A percentile compares a stretch with the other conserved stretches of the same genome.
Conservation (phyloP, 225 moss, liverwort and hornwort genomes). For the Pseudisothecium myosuroides region DNA sequence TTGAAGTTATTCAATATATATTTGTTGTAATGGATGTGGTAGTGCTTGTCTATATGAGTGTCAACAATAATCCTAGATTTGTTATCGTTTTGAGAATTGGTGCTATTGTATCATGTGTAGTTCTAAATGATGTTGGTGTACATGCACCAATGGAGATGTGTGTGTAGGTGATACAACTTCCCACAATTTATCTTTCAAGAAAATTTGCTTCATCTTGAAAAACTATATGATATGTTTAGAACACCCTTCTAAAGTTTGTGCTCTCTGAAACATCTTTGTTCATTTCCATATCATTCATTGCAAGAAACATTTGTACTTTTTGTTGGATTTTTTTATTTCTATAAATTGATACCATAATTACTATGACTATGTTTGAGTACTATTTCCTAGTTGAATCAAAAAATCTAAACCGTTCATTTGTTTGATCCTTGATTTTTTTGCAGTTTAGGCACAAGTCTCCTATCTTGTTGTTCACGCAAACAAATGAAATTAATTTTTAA, state of each 20-base stretch:
- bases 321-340: background rate
- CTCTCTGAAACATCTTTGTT: background rate
- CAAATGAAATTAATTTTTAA: background rate
- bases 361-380: background rate
- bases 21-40: accelerated
- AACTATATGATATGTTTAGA: accelerated
- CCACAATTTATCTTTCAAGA: background rate
- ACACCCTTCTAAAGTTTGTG: background rate
- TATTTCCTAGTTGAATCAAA: background rate
- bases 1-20: background rate
- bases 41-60: accelerated
- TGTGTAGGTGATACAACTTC: background rate
- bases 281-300: background rate
- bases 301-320: background rate
- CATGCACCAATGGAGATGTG: background rate
- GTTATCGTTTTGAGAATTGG: accelerated
- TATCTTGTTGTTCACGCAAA: background rate
- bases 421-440: background rate
- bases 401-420: background rate
- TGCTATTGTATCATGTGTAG: accelerated
- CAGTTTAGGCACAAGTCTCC: accelerated
- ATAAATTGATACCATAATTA: accelerated
- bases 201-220: background rate
- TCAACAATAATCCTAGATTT: background rate
- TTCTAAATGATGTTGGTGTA: background rate